Conservation (phyloP, 305 asterid genomes). For the Solanum aculeatissimum region DNA sequence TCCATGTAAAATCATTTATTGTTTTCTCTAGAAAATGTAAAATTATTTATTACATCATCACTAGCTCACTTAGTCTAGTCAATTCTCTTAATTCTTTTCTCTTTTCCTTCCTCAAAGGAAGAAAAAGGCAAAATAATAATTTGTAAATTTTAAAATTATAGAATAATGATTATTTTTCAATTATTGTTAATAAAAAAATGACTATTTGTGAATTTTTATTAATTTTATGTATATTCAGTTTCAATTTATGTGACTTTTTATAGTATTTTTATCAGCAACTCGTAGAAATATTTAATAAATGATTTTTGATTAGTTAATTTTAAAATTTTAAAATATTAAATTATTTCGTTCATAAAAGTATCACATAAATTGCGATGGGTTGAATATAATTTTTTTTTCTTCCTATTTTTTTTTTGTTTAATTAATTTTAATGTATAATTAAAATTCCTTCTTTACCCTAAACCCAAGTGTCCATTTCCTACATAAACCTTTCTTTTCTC, state of each 20-base stretch:
- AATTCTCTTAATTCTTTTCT: background rate
- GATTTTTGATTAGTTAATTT: background rate
- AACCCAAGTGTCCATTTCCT: conserved; percentile 37
- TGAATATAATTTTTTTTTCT: background rate
- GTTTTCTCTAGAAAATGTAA: background rate
- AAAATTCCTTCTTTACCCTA: conserved; percentile 47
- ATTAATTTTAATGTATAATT: background rate
- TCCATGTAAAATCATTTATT: background rate
- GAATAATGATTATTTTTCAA: background rate
- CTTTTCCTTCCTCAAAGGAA: background rate
- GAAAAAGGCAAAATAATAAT: background rate
- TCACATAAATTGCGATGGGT: background rate
- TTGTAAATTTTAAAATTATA: background rate
- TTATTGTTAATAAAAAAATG: background rate
- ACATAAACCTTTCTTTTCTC: conserved; percentile 35
- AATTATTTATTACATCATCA: conserved; percentile 17
- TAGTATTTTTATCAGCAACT: fast-evolving
- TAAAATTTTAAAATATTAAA: background rate
- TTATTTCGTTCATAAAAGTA: background rate
- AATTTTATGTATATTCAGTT: background rate
- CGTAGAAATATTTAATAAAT: background rate
- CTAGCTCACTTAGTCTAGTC: background rate
- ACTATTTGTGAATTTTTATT: background rate
- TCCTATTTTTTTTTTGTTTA: background rate
- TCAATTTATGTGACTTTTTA: background rate